These are phyloP conservation scores for Yamadazyma akitaensis DNA, from an alignment of 805 yeast genomes.

Conservation along the genomic window DNA sequence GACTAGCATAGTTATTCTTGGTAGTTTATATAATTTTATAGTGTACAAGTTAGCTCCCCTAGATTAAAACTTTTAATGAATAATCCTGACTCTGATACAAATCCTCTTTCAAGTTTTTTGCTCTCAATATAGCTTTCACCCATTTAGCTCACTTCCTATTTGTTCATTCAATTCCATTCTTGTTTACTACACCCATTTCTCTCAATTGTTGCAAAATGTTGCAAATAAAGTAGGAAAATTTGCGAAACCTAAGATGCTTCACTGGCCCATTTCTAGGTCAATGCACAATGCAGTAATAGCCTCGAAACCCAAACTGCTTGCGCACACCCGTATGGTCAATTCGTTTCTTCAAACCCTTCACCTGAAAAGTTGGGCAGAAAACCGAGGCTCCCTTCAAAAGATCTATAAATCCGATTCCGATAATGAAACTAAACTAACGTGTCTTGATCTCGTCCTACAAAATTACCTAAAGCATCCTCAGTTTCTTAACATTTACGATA, in stretches of 20 bases:
- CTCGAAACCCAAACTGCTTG: background rate
- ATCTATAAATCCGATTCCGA: background rate
- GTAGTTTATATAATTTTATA: too few species aligned
- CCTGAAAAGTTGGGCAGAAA: background rate
- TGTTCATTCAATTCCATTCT: too few species aligned
- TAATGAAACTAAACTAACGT: slow-evolving; percentile 7
- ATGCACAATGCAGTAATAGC: background rate
- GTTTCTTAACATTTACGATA: slow-evolving; percentile 11
- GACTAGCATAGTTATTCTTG: too few species aligned
- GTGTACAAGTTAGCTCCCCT: too few species aligned
- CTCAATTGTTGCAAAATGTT: background rate
- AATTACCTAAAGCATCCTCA: slow-evolving; percentile 8
- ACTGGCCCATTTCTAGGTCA: background rate
- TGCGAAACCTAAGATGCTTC: background rate
- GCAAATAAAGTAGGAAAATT: background rate
- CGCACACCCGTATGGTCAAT: background rate
- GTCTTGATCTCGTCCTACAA: slow-evolving; percentile 9
- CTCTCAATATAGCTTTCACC: too few species aligned
- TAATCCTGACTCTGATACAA: too few species aligned
- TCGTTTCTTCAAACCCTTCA: slow-evolving; percentile 3
- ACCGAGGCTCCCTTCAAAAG: background rate
- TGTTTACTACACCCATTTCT: background rate
- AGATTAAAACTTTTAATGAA: too few species aligned
- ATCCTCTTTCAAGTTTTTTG: too few species aligned
- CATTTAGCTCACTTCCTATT: too few species aligned